A percentile compares a stretch with the other conserved stretches of the same genome.
Conservation (phyloP, 139 green algal genomes). For the Auxenochlorella pyrenoidosa region DNA sequence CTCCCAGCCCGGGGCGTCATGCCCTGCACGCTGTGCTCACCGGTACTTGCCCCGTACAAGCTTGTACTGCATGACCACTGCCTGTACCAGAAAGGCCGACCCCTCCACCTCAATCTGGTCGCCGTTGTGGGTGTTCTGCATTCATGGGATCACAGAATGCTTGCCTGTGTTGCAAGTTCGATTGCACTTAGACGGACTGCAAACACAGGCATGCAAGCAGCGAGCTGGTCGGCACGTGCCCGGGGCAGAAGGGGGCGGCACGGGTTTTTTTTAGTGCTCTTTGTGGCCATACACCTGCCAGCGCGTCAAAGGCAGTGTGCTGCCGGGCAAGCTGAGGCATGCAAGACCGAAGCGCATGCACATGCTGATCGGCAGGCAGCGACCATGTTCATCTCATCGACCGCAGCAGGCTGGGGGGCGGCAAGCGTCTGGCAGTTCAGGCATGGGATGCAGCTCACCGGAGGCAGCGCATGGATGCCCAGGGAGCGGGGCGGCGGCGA, state of each 20-base stretch:
- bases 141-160: too few species aligned
- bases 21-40: too few species aligned
- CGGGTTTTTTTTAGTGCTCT: too few species aligned
- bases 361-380: background rate
- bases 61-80: conserved; percentile 53
- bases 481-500: conserved; percentile 48
- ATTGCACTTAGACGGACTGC: background rate
- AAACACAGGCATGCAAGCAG: background rate
- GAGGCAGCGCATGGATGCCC: conserved; percentile 55
- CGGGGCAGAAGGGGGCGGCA: too few species aligned
- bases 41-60: conserved; percentile 56
- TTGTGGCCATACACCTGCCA: too few species aligned
- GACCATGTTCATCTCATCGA: too few species aligned
- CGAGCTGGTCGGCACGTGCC: too few species aligned
- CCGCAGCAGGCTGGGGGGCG: background rate
- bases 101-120: conserved; percentile 63
- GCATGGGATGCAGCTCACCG: conserved; percentile 10
- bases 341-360: background rate
- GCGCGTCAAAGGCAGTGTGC: too few species aligned
- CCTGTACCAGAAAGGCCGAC: conserved; percentile 41
- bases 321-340: background rate
- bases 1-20: too few species aligned
- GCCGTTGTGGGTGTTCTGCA: conserved; percentile 63
- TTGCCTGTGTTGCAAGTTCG: background rate
- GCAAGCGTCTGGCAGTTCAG: background rate